Evolutionary conservation across 176 grass and related monocot species (phyloP).

Genomic region (Olyra latifolia): DNA sequence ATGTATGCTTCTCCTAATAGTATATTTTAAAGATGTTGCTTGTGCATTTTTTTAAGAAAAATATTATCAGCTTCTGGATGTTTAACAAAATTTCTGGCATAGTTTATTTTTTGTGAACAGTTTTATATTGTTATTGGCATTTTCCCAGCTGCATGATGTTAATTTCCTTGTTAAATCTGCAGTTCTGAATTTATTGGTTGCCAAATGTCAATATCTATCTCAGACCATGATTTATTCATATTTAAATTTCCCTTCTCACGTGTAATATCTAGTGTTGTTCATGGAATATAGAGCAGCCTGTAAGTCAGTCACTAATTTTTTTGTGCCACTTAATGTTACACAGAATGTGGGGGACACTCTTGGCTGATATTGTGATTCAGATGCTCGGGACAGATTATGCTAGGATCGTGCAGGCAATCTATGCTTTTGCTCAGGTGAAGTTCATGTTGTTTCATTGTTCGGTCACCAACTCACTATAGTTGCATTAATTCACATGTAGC

Average conservation of each 20-base stretch:
- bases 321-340: neutral
- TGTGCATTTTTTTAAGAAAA: neutral
- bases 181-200: conserved; percentile 1
- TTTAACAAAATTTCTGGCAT: neutral
- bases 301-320: neutral
- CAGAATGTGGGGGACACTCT: conserved; percentile 96
- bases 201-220: neutral
- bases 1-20: conserved; percentile 56
- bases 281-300: neutral
- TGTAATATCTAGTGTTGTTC: neutral
- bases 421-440: conserved; percentile 85
- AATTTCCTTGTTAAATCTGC: neutral
- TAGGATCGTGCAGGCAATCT: conserved; percentile 87
- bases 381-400: conserved; percentile 98
- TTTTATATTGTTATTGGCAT: neutral
- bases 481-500: neutral
- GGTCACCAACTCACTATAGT: neutral
- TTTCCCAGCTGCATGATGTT: neutral
- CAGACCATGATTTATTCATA: neutral
- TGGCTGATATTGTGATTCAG: conserved; percentile 96
- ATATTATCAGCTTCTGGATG: neutral
- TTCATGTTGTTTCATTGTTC: neutral
- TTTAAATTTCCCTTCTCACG: neutral
- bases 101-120: neutral
- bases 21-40: neutral